These are phyloP conservation scores for Musa troglodytarum DNA, from an alignment of 176 grass and related monocot genomes.

Conservation along the genomic window DNA sequence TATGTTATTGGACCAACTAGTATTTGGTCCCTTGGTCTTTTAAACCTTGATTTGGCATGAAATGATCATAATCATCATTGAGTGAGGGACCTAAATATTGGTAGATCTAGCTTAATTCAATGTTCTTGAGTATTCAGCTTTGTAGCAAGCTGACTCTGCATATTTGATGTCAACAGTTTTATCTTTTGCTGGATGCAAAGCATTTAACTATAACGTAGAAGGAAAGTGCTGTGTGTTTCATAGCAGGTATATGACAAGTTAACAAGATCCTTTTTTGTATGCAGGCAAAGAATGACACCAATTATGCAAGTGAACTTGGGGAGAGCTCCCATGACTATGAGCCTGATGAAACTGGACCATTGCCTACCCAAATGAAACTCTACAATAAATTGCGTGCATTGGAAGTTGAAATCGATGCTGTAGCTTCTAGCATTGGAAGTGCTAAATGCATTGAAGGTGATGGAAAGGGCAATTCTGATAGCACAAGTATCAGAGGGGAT, in stretches of 20 bases:
- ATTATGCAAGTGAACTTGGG: constrained; percentile 3
- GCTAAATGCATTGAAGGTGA: constrained; percentile 16
- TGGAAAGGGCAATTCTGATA: constrained; percentile 19
- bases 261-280: background rate
- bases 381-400: constrained; percentile 51
- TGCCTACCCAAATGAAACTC: constrained; percentile 33
- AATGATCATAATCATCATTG: too few species aligned
- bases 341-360: constrained; percentile 17
- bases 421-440: constrained; percentile 53
- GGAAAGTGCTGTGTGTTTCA: background rate
- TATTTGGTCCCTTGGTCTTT: too few species aligned
- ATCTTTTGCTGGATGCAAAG: background rate
- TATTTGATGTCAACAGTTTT: background rate
- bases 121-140: too few species aligned
- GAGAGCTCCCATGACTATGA: background rate
- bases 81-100: too few species aligned
- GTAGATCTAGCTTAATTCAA: too few species aligned
- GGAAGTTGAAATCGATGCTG: constrained; percentile 72
- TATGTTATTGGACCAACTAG: too few species aligned
- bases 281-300: constrained; percentile 42
- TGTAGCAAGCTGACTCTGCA: too few species aligned
- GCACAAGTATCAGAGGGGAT: background rate
- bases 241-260: background rate
- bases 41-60: too few species aligned
- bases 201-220: background rate